Evolutionary conservation across 345 rosid genomes (phyloP), one percentile per base, ranked within the genome.

Genomic region (Cochlearia excelsa): DNA sequence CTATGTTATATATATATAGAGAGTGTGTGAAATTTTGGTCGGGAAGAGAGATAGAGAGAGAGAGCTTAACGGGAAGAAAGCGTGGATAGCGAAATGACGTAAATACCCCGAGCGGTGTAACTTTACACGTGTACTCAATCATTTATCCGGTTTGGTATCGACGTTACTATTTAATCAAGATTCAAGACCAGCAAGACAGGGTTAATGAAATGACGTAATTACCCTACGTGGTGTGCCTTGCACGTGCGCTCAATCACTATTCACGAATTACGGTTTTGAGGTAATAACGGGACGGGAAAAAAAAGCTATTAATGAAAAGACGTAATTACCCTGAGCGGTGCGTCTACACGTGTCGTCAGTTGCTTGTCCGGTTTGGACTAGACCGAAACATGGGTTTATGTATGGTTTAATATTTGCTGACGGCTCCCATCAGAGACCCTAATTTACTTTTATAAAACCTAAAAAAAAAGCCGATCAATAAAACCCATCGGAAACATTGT

Each of bases 31-130:
- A 49, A 26, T 56, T 52, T 33, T 54, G 58, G 67, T 41, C 57
- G 62, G 26, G 59, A 70, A 26, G 26, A 53, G 57, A 51, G 33
- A 28, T 53, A 50, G 51, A 28, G n/a, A 9, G 57, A 34, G 39
- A 26, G 35, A 45, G 60, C 65, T 39, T 70, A 70, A 70, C 69
- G 75, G 70, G 70, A 58, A 65, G 70, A 71, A 65, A 65, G 66
- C 3, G 8, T 26, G 5, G 3, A n/a, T 11, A n/a, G 0, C 5
- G 0, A 38, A 70, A 51, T 63, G 65, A 63, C 74, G 27, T 37
- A 44, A 43, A 37, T 57, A 51, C 65, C 68, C 74, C 34, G 9
- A 50, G 26, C 37, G 10, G 1, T 40, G 41, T 54, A n/a, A 41
- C 56, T 54, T 69, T 61, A 69, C 73, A 61, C 68, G 68, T 61